A percentile compares a stretch with the other conserved stretches of the same genome.
phyloP scores from a whole-genome alignment of 2,329 filamentous ascomycete genomes.

The Epichloe uncinata region DNA sequence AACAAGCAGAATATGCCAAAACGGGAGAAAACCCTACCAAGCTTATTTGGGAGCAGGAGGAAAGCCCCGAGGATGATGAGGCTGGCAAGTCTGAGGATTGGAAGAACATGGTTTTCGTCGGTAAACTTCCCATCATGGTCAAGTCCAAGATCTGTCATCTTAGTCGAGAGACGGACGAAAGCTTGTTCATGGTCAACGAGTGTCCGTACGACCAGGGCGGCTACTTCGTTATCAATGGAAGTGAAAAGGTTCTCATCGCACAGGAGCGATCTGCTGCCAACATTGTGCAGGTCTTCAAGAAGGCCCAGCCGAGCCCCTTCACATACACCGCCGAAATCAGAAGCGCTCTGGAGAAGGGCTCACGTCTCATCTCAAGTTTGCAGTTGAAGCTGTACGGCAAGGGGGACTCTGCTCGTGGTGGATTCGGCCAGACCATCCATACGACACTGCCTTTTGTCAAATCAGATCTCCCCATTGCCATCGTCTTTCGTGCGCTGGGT shows the following conservation, averaged over 20 bases:
- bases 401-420: slow-evolving; percentile 62
- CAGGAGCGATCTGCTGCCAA: slow-evolving; percentile 97
- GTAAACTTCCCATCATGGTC: slow-evolving; percentile 94
- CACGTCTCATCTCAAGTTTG: slow-evolving; percentile 83
- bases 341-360: slow-evolving; percentile 92
- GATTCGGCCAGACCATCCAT: slow-evolving; percentile 77
- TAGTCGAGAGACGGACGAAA: slow-evolving; percentile 68
- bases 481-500: slow-evolving; percentile 90
- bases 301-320: slow-evolving; percentile 81
- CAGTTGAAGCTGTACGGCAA: slow-evolving; percentile 83
- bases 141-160: slow-evolving; percentile 93
- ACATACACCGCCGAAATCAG: slow-evolving; percentile 92
- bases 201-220: slow-evolving; percentile 97
- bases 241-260: slow-evolving; percentile 95
- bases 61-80: slow-evolving; percentile 36
- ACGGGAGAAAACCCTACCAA: slow-evolving; percentile 46
- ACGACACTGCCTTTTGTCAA: slow-evolving; percentile 91
- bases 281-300: slow-evolving; percentile 98
- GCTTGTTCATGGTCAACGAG: slow-evolving; percentile 84
- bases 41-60: slow-evolving; percentile 48
- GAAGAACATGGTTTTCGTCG: slow-evolving; percentile 72
- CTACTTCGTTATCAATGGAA: slow-evolving; percentile 98
- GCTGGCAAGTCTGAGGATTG: slow-evolving; percentile 40
- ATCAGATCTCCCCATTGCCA: slow-evolving; percentile 80
- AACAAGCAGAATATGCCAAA: slow-evolving; percentile 39